These are phyloP conservation scores for Fusarium sp. DNA, from an alignment of 2,329 filamentous ascomycete species.

Conservation along the genomic window DNA sequence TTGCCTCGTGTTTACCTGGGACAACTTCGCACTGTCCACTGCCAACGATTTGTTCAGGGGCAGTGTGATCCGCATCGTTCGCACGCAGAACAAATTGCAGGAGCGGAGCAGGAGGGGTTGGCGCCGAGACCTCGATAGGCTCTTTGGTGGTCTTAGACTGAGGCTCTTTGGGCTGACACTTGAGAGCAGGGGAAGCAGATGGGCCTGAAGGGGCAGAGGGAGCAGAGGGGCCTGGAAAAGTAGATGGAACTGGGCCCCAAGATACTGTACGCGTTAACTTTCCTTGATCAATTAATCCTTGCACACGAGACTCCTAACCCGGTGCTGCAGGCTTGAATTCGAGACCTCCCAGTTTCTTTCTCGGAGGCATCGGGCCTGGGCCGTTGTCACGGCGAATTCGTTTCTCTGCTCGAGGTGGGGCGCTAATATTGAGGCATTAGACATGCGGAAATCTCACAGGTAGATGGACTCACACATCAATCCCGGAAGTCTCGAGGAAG, in stretches of 20 bases:
- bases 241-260: no score
- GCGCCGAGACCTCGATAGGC: not conserved
- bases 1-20: slow-evolving; percentile 18
- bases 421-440: slow-evolving; percentile 13
- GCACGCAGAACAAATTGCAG: not conserved
- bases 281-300: not conserved
- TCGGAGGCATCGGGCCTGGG: not conserved
- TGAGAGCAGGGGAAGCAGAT: no score
- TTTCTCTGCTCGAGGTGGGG: not conserved
- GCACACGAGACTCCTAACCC: slow-evolving; percentile 33
- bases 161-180: no score
- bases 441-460: not conserved
- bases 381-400: not conserved
- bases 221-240: no score
- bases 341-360: not conserved
- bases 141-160: not conserved
- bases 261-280: not conserved
- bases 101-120: not conserved
- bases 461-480: slow-evolving; percentile 11
- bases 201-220: no score
- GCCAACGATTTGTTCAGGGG: slow-evolving; percentile 33
- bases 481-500: not conserved
- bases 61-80: not conserved
- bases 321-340: slow-evolving; percentile 28
- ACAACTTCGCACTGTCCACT: slow-evolving; percentile 37